Conservation (phyloP, 2,329 filamentous ascomycete genomes). For the Colletotrichum echinochloae region DNA sequence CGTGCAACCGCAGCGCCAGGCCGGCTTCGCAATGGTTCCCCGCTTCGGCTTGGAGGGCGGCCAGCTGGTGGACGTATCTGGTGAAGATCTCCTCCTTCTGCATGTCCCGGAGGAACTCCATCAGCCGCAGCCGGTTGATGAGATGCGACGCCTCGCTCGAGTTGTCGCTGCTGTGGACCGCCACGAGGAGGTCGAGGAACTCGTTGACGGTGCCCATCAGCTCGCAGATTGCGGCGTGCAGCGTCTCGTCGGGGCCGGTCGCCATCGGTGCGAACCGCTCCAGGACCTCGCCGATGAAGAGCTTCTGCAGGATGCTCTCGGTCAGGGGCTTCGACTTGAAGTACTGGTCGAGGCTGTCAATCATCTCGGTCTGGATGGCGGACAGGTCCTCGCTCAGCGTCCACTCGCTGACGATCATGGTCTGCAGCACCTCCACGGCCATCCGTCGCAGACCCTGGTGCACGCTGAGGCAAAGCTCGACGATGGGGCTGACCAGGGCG, state of each 20-base stretch:
- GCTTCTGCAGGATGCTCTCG: constrained; percentile 90
- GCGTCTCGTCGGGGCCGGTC: constrained; percentile 73
- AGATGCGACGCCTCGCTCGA: constrained; percentile 82
- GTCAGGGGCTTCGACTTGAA: constrained; percentile 92
- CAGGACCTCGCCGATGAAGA: constrained; percentile 89
- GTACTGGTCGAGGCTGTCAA: constrained; percentile 89
- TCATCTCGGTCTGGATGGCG: constrained; percentile 94
- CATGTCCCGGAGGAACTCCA: constrained; percentile 98
- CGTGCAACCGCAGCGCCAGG: constrained; percentile 88
- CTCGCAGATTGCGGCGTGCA: constrained; percentile 81
- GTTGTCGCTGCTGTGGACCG: constrained; percentile 83
- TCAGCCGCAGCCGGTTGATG: constrained; percentile 88
- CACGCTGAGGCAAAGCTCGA: constrained; percentile 93
- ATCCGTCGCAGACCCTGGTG: constrained; percentile 91
- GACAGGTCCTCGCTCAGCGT: constrained; percentile 91
- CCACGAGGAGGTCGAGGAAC: constrained; percentile 89
- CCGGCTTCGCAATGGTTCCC: constrained; percentile 89
- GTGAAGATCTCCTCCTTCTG: constrained; percentile 97
- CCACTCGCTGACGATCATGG: constrained; percentile 99
- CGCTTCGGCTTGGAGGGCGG: constrained; percentile 78
- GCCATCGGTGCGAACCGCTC: constrained; percentile 81
- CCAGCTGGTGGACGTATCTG: constrained; percentile 93
- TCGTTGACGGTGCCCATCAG: constrained; percentile 89
- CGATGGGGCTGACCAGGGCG: constrained; percentile 87
- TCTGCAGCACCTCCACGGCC: constrained; percentile 92